phyloP scores from a whole-genome alignment of 371 early-diverging fungal genomes.

The Batrachochytrium dendrobatidis region DNA sequence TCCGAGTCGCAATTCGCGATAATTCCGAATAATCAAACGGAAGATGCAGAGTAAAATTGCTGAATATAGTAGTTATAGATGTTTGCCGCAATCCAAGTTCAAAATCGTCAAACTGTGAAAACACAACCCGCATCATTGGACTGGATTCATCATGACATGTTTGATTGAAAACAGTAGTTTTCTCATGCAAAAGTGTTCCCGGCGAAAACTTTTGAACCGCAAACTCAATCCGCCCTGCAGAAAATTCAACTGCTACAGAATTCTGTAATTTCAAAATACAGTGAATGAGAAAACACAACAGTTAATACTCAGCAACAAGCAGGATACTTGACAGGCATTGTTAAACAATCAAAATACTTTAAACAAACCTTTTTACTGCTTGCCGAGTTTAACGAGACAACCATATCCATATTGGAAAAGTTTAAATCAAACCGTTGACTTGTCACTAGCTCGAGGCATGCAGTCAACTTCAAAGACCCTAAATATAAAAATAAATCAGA shows the following conservation, averaged over 20 bases:
- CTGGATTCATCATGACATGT: not conserved
- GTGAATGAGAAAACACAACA: not conserved
- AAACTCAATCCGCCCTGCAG: not conserved
- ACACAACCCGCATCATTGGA: conserved; percentile 10
- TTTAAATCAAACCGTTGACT: not conserved
- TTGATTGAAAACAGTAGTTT: not conserved
- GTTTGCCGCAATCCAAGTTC: conserved; percentile 9
- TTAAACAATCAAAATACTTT: not conserved
- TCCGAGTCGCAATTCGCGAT: too few relatives aligned
- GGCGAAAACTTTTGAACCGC: not conserved
- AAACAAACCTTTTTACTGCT: not conserved
- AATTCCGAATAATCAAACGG: conserved; percentile 5
- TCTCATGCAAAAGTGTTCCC: not conserved
- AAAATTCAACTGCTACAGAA: not conserved
- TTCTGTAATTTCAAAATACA: not conserved
- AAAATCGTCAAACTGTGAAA: conserved; percentile 9
- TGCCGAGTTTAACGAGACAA: not conserved
- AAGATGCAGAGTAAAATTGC: conserved; percentile 4
- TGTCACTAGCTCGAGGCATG: not conserved
- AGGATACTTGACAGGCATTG: not conserved
- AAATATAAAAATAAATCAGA: too few relatives aligned
- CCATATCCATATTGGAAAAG: not conserved
- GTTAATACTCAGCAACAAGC: not conserved
- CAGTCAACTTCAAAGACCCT: not conserved
- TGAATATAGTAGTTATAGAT: conserved; percentile 2